These are phyloP conservation scores for Ambrosia artemisiifolia DNA, from an alignment of 129 eudicot genomes.

Conservation along the genomic window DNA sequence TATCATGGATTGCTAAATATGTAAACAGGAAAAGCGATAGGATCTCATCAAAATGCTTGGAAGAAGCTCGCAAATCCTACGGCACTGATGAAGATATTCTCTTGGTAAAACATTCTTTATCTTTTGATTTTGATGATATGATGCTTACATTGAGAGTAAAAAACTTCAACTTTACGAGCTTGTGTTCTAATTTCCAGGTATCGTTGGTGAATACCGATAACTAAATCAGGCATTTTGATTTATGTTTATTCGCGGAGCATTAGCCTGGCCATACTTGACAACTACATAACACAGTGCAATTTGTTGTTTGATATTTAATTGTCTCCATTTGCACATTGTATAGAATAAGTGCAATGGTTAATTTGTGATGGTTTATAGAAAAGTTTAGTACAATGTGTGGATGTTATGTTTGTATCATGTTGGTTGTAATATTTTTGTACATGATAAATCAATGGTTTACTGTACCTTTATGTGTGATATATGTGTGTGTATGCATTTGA, in stretches of 20 bases:
- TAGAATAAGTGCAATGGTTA: constrained; percentile 13
- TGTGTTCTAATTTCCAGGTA: constrained; percentile 45
- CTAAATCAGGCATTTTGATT: constrained; percentile 5
- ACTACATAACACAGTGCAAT: background rate
- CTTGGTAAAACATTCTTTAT: constrained; percentile 46
- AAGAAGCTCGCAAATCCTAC: constrained; percentile 92
- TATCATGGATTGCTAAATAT: constrained; percentile 4
- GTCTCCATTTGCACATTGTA: constrained; percentile 4
- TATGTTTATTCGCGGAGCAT: background rate
- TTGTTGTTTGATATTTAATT: background rate
- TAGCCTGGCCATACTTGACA: background rate
- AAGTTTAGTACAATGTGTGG: background rate
- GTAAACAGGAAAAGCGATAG: constrained; percentile 60
- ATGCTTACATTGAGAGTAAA: background rate
- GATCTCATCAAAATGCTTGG: constrained; percentile 65
- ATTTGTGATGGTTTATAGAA: constrained; percentile 1
- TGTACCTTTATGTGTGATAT: too few relatives aligned
- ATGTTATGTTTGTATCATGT: constrained; percentile 3
- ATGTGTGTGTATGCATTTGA: background rate
- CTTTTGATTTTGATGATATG: background rate
- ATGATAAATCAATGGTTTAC: background rate
- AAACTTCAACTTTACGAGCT: background rate
- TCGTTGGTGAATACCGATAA: constrained; percentile 42
- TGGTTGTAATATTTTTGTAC: background rate
- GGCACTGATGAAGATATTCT: constrained; percentile 99